A percentile compares a stretch with the other conserved stretches of the same genome.
Evolutionary conservation across 495 filamentous ascomycete genomes (phyloP).

Genomic region (Aspergillus incahuasiensis): DNA sequence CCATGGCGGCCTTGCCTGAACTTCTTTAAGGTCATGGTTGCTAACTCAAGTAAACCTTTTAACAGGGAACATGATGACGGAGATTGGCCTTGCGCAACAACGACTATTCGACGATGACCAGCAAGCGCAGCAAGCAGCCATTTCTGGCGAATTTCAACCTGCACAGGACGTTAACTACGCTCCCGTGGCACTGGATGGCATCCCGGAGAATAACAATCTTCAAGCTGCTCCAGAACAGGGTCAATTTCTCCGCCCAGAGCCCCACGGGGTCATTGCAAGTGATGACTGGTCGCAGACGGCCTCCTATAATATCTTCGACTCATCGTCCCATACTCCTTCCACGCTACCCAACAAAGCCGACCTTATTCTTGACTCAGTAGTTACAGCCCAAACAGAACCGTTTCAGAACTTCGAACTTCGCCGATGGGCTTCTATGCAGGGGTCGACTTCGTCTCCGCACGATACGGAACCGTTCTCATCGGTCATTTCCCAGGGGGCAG

Average conservation of each 20-base stretch:
- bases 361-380: slow-evolving; percentile 6
- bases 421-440: slow-evolving; percentile 27
- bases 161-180: background rate
- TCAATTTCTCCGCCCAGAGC: background rate
- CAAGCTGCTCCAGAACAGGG: background rate
- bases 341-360: slow-evolving; percentile 2
- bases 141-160: background rate
- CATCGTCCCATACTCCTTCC: slow-evolving; percentile 5
- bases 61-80: slow-evolving; percentile 35
- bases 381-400: slow-evolving; percentile 7
- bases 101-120: slow-evolving; percentile 35
- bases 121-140: slow-evolving; percentile 16
- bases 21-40: background rate
- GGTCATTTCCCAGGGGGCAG: slow-evolving; percentile 20
- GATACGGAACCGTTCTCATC: slow-evolving; percentile 43
- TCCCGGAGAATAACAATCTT: background rate
- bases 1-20: background rate
- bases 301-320: slow-evolving; percentile 28
- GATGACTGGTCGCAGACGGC: slow-evolving; percentile 9
- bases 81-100: slow-evolving; percentile 36
- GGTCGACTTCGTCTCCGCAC: slow-evolving; percentile 29
- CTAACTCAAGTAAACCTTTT: background rate
- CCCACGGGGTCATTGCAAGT: background rate
- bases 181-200: background rate
- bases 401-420: slow-evolving; percentile 14